phyloP scores from a whole-genome alignment of 2,329 filamentous ascomycete genomes.

The Fusarium longipes region DNA sequence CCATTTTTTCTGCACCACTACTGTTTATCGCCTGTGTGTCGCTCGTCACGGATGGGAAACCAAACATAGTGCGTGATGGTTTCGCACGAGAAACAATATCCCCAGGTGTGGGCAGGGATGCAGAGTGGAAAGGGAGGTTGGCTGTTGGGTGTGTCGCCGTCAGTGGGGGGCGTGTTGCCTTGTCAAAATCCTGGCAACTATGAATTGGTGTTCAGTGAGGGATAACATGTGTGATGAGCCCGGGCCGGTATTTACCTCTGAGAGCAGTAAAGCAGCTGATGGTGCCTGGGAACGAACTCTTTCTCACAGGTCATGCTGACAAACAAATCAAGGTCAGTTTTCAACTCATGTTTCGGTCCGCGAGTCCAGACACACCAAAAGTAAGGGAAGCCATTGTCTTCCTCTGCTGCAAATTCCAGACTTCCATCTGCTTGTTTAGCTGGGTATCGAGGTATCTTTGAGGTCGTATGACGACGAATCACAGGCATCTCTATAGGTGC shows the following conservation, averaged over 20 bases:
- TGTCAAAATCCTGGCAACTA: not conserved
- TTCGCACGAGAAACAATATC: no score
- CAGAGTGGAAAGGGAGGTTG: no score
- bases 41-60: no score
- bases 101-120: no score
- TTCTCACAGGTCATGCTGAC: not conserved
- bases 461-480: not conserved
- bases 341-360: not conserved
- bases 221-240: no score
- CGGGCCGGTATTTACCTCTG: not conserved
- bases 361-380: not conserved
- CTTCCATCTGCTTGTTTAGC: not conserved
- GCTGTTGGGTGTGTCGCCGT: no score
- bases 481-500: no score
- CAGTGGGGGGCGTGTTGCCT: no score
- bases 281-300: not conserved
- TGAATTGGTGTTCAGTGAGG: no score
- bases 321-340: not conserved
- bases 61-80: no score
- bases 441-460: not conserved
- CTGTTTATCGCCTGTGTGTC: no score
- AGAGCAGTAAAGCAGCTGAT: not conserved
- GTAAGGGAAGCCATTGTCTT: not conserved
- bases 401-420: not conserved
- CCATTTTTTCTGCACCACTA: no score